phyloP scores from a whole-genome alignment of 2,329 filamentous ascomycete species.

The Aspergillus versicolor region DNA sequence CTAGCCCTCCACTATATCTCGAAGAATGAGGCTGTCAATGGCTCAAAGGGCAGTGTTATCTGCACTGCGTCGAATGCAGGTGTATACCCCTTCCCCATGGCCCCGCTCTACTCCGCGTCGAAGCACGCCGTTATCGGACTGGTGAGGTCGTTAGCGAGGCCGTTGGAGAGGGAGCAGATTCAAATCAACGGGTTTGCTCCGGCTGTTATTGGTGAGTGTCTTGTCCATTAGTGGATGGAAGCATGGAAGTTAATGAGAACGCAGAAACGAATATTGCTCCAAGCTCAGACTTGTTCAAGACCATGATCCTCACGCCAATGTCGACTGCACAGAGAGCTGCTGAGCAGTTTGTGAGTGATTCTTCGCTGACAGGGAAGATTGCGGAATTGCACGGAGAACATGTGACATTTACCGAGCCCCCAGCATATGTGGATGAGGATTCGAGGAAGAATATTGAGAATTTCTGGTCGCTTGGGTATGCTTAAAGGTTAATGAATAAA shows the following conservation, averaged over 20 bases:
- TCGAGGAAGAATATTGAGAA: conserved; percentile 48
- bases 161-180: conserved; percentile 43
- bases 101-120: conserved; percentile 51
- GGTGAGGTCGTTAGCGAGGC: conserved; percentile 48
- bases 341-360: conserved; percentile 42
- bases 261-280: conserved; percentile 51
- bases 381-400: conserved; percentile 53
- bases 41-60: conserved; percentile 48
- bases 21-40: conserved; percentile 38
- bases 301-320: conserved; percentile 55
- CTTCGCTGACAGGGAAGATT: conserved; percentile 45
- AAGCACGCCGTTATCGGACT: conserved; percentile 53
- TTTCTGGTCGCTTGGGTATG: conserved; percentile 51
- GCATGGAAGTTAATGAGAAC: not conserved
- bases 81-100: conserved; percentile 52
- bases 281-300: conserved; percentile 44
- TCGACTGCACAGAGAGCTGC: conserved; percentile 48
- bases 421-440: conserved; percentile 51
- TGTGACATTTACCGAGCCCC: conserved; percentile 48
- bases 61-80: conserved; percentile 57
- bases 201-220: conserved; percentile 48
- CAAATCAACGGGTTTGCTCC: conserved; percentile 54
- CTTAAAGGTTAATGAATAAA: conserved; percentile 27
- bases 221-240: not conserved
- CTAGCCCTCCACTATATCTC: conserved; percentile 52